Percentiles rank a stretch among this genome's conserved stretches.
Evolutionary conservation across 805 yeast genomes (phyloP).

Genomic region (Lachancea mirantina): DNA sequence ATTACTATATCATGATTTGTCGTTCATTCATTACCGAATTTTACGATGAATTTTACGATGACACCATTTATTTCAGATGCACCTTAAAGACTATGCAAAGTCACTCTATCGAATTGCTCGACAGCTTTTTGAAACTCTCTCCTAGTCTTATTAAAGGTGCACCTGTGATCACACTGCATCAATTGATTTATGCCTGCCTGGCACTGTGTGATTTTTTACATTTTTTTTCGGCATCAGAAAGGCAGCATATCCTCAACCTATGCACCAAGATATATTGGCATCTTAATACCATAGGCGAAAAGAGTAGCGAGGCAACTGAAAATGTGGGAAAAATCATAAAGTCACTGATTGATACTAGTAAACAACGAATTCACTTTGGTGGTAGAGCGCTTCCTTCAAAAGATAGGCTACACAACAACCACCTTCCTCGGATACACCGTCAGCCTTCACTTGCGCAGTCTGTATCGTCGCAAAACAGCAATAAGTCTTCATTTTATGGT

Average conservation of each 20-base stretch:
- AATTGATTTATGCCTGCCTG: constrained; percentile 48
- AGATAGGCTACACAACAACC: too few species aligned
- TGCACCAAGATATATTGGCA: constrained; percentile 54
- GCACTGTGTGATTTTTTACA: constrained; percentile 43
- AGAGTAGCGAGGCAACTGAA: constrained; percentile 51
- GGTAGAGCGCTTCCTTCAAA: constrained; percentile 1
- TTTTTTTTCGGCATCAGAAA: constrained; percentile 35
- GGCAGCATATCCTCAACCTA: constrained; percentile 37
- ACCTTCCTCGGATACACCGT: neutral
- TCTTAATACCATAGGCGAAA: constrained; percentile 48
- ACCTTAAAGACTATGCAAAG: constrained; percentile 37
- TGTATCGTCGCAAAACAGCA: too few species aligned
- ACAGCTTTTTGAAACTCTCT: constrained; percentile 39
- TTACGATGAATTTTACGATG: constrained; percentile 18
- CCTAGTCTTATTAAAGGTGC: constrained; percentile 46
- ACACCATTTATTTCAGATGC: constrained; percentile 22
- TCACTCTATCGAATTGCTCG: constrained; percentile 40
- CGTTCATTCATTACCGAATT: constrained; percentile 30
- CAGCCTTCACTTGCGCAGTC: too few species aligned
- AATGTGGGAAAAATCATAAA: constrained; percentile 51
- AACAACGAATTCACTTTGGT: constrained; percentile 16
- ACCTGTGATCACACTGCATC: constrained; percentile 45
- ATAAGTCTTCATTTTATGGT: too few species aligned
- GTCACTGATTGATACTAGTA: constrained; percentile 42
- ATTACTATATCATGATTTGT: constrained; percentile 40